Percentiles rank a stretch among this genome's conserved stretches.
Evolutionary conservation across 2,329 filamentous ascomycete genomes (phyloP).

Genomic region (Periconia sp.): DNA sequence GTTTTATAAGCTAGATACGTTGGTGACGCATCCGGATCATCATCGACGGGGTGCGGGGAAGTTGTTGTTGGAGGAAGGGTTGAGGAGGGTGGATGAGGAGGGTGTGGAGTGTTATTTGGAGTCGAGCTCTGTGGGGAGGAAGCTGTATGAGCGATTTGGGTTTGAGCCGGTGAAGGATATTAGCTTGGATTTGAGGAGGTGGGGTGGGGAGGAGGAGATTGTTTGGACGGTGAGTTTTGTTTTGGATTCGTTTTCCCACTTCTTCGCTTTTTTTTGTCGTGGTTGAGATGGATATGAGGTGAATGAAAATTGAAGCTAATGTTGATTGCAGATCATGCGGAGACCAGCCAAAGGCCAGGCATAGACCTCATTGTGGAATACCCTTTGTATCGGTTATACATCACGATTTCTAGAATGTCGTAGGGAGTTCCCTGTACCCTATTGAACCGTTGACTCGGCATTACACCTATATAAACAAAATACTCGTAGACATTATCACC

Average conservation of each 20-base stretch:
- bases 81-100: constrained; percentile 32
- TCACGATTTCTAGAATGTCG: too few species aligned
- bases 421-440: too few species aligned
- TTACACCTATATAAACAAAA: too few species aligned
- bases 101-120: constrained; percentile 37
- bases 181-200: constrained; percentile 32
- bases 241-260: neutral
- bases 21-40: constrained; percentile 35
- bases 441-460: too few species aligned
- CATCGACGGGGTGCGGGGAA: constrained; percentile 35
- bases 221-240: constrained; percentile 31
- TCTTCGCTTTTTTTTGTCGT: neutral
- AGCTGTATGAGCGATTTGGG: constrained; percentile 36
- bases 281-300: too few species aligned
- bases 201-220: constrained; percentile 27
- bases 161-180: constrained; percentile 30
- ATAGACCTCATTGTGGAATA: too few species aligned
- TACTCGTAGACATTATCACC: too few species aligned
- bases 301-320: neutral
- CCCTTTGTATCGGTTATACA: too few species aligned
- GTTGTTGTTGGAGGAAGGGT: constrained; percentile 35
- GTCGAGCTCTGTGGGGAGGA: constrained; percentile 34
- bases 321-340: neutral
- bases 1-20: constrained; percentile 33
- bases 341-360: neutral